Base-by-base conservation (phyloP, 2,329 filamentous ascomycete genomes). In the Xylariaceae sp. region DNA sequence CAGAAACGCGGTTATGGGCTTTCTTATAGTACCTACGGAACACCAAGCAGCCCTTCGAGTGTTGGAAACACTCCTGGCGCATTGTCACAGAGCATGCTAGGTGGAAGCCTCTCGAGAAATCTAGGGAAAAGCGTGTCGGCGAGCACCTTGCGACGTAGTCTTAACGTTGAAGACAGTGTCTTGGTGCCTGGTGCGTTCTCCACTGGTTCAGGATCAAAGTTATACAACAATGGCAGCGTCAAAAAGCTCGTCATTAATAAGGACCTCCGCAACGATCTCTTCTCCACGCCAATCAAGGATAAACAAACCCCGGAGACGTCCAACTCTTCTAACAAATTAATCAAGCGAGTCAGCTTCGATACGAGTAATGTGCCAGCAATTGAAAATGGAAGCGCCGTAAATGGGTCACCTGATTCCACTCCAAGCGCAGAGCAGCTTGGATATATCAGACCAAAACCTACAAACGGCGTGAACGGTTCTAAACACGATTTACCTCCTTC, bases 201-300 rank as follows among this genome's bases (percentile, higher is more conserved):
- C 2, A 78, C 86, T 22, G 86, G 81, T 65, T 75, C 80, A 16
- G 79, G 77, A 53, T 78, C 80, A 34, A 82, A 86, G 54, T 80
- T 83, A 62, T 86, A 85, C 48, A 80, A 83, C n/a, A 84, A 78
- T 67, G 80, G 80, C 42, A 89, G 81, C 67, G 83, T 96, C 63
- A 96, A 96, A 76, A 92, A 91, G 70, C 80, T 99, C 53, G 87
- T 92, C 49, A 96, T 99, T 68, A 95, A 96, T 72, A 86, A 90
- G 59, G 87, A 86, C 61, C 79, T 99, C 68, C 83, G 89, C 50
- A 91, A 81, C 54, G 87, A 89, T 63, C 75, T 86, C 15, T 87
- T 86, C 67, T 79, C 78, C 2, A 81, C 82, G 1, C 81, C 83
- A 0, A 78, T 74, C 50, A 83, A 79, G 66, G 77, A 80, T 34